These are phyloP conservation scores for Thyridium curvatum DNA, from an alignment of 2,329 filamentous ascomycete genomes.

Conservation along the genomic window DNA sequence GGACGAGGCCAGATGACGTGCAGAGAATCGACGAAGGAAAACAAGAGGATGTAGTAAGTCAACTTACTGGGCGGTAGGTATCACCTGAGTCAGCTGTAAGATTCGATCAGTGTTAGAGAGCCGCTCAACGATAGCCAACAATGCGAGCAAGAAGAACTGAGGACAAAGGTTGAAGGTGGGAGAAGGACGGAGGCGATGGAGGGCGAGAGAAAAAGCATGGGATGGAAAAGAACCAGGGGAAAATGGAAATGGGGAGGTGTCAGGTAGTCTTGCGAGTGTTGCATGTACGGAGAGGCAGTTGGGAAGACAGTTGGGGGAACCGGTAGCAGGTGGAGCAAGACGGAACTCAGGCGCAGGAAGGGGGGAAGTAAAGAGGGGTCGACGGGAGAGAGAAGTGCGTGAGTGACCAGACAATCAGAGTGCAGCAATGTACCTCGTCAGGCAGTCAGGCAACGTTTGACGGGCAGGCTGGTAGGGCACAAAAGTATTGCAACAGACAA, in stretches of 20 bases:
- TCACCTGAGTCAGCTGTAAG: slow-evolving; percentile 52
- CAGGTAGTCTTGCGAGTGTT: neutral
- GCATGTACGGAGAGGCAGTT: neutral
- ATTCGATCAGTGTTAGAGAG: slow-evolving; percentile 3
- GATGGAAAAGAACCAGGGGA: neutral
- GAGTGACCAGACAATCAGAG: no score
- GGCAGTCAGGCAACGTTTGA: no score
- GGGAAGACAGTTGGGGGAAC: slow-evolving; percentile 8
- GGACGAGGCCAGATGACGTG: neutral
- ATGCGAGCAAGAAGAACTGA: neutral
- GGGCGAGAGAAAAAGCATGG: neutral
- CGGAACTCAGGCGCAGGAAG: neutral
- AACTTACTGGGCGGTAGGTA: slow-evolving; percentile 55
- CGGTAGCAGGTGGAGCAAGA: neutral
- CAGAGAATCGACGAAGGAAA: neutral
- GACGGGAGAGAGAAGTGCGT: slow-evolving; percentile 3
- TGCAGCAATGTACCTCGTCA: no score
- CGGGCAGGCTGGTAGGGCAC: no score
- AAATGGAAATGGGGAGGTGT: no score
- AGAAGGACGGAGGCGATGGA: slow-evolving; percentile 9
- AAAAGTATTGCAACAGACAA: no score
- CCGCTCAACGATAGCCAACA: no score
- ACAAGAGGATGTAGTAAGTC: slow-evolving; percentile 3
- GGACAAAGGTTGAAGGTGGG: slow-evolving; percentile 12
- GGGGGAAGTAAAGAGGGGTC: slow-evolving; percentile 1